phyloP scores from a whole-genome alignment of 2,329 filamentous ascomycete species.

The Tolypocladium album region DNA sequence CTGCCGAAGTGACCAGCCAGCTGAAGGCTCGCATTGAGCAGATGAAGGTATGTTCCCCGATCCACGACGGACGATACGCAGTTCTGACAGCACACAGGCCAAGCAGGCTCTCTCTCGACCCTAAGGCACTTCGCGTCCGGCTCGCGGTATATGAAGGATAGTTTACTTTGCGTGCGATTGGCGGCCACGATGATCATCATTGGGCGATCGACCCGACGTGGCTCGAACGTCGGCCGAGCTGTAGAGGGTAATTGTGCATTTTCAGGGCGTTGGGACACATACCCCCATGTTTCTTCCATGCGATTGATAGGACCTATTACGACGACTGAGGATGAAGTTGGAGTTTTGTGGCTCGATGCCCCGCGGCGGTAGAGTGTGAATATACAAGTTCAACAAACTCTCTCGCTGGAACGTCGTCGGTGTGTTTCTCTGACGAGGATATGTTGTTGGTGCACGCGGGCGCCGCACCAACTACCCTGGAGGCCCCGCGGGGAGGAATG shows the following conservation, averaged over 20 bases:
- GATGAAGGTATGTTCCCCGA: conserved; percentile 64
- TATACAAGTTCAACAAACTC: neutral
- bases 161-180: neutral
- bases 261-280: conserved; percentile 22
- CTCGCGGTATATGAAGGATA: neutral
- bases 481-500: too few species aligned
- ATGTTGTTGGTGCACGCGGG: too few species aligned
- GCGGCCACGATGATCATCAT: conserved; percentile 2
- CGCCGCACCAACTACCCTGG: too few species aligned
- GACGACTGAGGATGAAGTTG: neutral
- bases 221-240: neutral
- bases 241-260: conserved; percentile 14
- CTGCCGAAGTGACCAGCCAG: conserved; percentile 95
- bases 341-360: neutral
- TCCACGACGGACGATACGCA: neutral
- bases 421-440: too few species aligned
- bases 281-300: conserved; percentile 15
- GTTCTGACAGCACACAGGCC: conserved; percentile 6
- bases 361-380: neutral
- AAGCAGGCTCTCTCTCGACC: conserved; percentile 20
- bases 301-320: conserved; percentile 7
- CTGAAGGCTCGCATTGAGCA: conserved; percentile 95
- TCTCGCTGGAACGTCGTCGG: neutral
- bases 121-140: conserved; percentile 5
- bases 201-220: neutral